Base-by-base conservation (phyloP, 1,284 basidiomycete species). In the Pulveroboletus sp. region DNA sequence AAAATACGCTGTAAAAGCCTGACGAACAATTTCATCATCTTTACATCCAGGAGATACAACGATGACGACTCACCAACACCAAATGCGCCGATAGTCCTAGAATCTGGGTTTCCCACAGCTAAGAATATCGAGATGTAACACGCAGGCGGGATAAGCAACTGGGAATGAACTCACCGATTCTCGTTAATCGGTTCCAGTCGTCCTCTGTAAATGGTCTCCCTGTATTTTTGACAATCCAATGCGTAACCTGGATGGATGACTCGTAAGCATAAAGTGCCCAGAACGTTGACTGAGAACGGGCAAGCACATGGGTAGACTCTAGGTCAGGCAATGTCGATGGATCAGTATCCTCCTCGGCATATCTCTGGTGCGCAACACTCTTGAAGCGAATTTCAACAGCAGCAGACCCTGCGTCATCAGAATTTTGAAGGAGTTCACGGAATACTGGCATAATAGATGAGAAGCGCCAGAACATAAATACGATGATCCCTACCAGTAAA, bases 361-460 rank as follows among this genome's bases (percentile, higher is more conserved):
- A 57, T 63, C 77, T 76, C n/a, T 69, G 72, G 57, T 80, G 85
- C 10, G 67, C 70, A 67, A 84, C 75, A 0, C 91, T 91, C 68
- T 91, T 85, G 63, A 62, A 96, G 35, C 35, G 35, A 36, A 36
- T 91, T 72, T 95, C 90, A 5, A 91, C 92, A 36, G 83, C 77
- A 55, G 82, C 84, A 9, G 94, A 90, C 39, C 85, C 87, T 0
- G 93, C 95, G 75, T 98, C 96, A 71, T 98, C 95, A 15, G 95
- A 96, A 71, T 98, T 98, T 77, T 98, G 81, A 1, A 98, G 77
- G 14, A 98, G 84, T 71, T 98, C 95, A 42, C 95, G 83, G 67
- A 94, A 96, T 43, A 96, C 92, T 83, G 53, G 38, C 22, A 7
- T 49, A 15, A 5, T 26, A 28, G 33, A 14, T n/a, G n/a, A n/a